phyloP scores from a whole-genome alignment of 306 rosid genomes.

The Abrus pulchellus region DNA sequence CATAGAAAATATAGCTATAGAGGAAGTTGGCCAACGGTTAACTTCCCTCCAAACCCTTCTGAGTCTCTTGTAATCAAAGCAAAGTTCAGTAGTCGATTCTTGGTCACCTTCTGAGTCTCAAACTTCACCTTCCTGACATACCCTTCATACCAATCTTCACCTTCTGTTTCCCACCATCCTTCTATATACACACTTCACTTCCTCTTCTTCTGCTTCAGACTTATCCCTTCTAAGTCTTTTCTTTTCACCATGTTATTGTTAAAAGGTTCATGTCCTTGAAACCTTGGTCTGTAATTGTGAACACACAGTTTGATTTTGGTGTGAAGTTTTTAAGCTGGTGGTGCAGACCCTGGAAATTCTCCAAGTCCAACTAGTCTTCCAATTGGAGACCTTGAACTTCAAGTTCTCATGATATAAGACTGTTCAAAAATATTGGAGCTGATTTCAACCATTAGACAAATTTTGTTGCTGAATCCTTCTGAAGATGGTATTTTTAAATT shows the following conservation, averaged over 20 bases:
- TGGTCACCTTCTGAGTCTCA: slow-evolving; percentile 85
- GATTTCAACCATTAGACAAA: slow-evolving; percentile 18
- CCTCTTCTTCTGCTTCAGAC: slow-evolving; percentile 40
- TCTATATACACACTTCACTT: slow-evolving; percentile 52
- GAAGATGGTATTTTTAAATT: slow-evolving; percentile 48
- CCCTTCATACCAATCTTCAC: slow-evolving; percentile 64
- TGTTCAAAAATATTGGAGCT: slow-evolving; percentile 29
- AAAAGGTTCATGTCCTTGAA: slow-evolving; percentile 28
- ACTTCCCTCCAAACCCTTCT: slow-evolving; percentile 70
- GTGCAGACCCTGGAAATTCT: slow-evolving; percentile 35
- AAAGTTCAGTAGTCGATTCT: slow-evolving; percentile 60
- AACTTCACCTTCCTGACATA: slow-evolving; percentile 78
- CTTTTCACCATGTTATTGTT: slow-evolving; percentile 15
- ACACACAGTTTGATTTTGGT: slow-evolving; percentile 35
- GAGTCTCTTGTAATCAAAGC: slow-evolving; percentile 87
- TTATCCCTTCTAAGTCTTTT: slow-evolving; percentile 21
- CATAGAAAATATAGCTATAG: slow-evolving; percentile 59
- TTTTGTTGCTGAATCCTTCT: slow-evolving; percentile 42
- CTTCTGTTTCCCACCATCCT: slow-evolving; percentile 30
- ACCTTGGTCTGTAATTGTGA: slow-evolving; percentile 29
- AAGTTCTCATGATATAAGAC: slow-evolving; percentile 11
- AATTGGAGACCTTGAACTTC: neutral
- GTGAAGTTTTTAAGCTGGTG: slow-evolving; percentile 10
- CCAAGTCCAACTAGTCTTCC: neutral
- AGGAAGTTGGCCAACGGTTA: slow-evolving; percentile 93